Evolutionary conservation across 352 stramenopile species (phyloP), one percentile per base, ranked within the genome.

Genomic region (Globisporangium radiosum): DNA sequence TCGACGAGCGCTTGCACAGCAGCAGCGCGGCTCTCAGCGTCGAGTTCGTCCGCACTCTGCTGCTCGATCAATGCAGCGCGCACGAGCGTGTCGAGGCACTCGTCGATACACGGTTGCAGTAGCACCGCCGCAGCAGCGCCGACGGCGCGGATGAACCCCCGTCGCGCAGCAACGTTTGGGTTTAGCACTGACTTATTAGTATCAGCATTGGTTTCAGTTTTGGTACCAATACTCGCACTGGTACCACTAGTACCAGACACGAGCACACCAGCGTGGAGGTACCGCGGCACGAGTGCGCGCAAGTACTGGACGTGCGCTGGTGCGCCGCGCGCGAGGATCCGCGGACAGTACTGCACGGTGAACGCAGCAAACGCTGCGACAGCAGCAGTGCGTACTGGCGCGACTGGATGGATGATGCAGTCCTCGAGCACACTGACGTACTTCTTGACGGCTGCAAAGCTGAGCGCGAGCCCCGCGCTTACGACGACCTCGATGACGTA

Each of bases 1-100:
- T 95, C 85, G 1, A 88, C 77, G 0, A 99, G 66, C n/a, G 95
- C 85, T 48, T 73, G 71, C 25, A 99, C 83, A 5, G 95, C 91
- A 68, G 98, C 97, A 25, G 97, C 82, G 43, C 97, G 83, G 36
- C 96, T 99, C 70, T 98, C 97, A 15, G 97, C 96, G 59, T 98
- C 91, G 57, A 87, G 79, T 38, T 96, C 85, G 48, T 96, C 87
- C 17, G 65, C 60, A 7, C 64, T 77, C 51, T 87, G 75, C 17
- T 72, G 63, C 0, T 56, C 49, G n/a, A 90, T 69, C 11, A 71
- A 66, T 33, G 76, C 69, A 4, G 81, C 78, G 50, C 63, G 64
- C 59, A 87, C 52, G 7, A 92, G 59, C 33, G 69, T 63, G 50
- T 63, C 45, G 8, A 90, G 36, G 15, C 64, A 70, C 11, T 72